Evolutionary conservation across 2,329 filamentous ascomycete species (phyloP), one percentile per base, ranked within the genome.

Genomic region (Trichoderma atroviride): DNA sequence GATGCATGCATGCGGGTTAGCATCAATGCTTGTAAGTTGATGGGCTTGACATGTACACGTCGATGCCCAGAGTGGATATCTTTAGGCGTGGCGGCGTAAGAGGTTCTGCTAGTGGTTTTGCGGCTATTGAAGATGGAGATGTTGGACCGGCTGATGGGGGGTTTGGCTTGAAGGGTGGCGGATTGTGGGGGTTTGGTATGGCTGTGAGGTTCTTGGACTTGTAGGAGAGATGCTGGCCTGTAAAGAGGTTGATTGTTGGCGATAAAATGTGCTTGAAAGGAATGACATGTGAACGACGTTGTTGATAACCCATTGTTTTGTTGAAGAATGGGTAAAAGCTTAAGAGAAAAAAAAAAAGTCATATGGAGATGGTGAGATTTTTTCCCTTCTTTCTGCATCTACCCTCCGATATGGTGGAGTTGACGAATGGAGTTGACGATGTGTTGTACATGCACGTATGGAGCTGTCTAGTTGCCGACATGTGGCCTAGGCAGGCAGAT

Each of bases 371-470:
- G 33, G 52, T 53, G 52, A 50, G 24, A 31, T 7, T 31, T 11
- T 50, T 56, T 43, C 13, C 33, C n/a, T 5, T 5, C 14, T 29
- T 31, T 35, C 35, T 37, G 53, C 7, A n/a, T n/a, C 11, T 40
- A n/a, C 16, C 16, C 40, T 43, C 40, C 40, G 40, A 43, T 43
- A 43, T n/a, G 10, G 63, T 66, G 63, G 63, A 58, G 63, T 66
- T 47, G 50, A 43, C 47, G 53, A 66, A 35, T 66, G 63, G 63
- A 58, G 63, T 66, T 47, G 50, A 43, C 47, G 53, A 66, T 66
- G 63, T 58, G 63, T 66, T 66, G 63, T 66, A 66, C 63, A 66
- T 66, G 53, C 63, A 66, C 29, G 40, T 43, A 66, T 66, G 63
- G 62, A 65, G 62, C 40, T 50, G 47, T 4, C n/a, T 47, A 60